A percentile compares a stretch with the other conserved stretches of the same genome.
These are phyloP conservation scores for Rhizopogon rudus DNA, from an alignment of 768 basidiomycete genomes.

Conservation along the genomic window DNA sequence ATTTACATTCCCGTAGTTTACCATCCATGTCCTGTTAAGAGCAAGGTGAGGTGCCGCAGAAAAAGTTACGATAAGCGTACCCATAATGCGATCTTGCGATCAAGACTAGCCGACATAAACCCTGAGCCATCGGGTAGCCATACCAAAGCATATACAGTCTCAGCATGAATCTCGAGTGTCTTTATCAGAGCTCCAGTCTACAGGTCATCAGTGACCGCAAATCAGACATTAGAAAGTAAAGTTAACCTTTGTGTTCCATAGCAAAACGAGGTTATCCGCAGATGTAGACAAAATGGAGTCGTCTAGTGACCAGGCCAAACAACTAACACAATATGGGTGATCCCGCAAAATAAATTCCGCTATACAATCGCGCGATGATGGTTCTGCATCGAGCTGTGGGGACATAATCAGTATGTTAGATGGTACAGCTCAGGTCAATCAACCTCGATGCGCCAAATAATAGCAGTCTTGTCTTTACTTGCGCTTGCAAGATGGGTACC, in stretches of 20 bases:
- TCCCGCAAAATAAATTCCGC: constrained; percentile 59
- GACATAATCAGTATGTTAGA: constrained; percentile 12
- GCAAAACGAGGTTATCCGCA: constrained; percentile 73
- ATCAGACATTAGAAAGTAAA: constrained; percentile 1
- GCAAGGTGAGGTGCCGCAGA: constrained; percentile 9
- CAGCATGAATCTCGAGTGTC: constrained; percentile 65
- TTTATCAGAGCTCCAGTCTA: constrained; percentile 74
- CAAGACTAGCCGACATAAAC: constrained; percentile 86
- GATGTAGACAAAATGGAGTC: constrained; percentile 80
- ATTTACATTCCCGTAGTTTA: constrained; percentile 35
- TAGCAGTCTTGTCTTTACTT: constrained; percentile 81
- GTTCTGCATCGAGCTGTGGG: constrained; percentile 40
- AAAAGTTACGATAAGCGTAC: constrained; percentile 36
- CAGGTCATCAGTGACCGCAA: constrained; percentile 9
- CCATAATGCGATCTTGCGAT: constrained; percentile 81
- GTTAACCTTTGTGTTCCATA: constrained; percentile 88
- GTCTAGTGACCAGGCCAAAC: constrained; percentile 91
- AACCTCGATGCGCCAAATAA: constrained; percentile 87
- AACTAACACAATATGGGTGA: constrained; percentile 76
- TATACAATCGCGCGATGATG: constrained; percentile 54
- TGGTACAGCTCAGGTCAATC: constrained; percentile 22
- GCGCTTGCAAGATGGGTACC: constrained; percentile 82
- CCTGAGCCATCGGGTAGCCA: constrained; percentile 89
- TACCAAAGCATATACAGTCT: constrained; percentile 79
- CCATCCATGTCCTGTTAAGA: constrained; percentile 66